These are phyloP conservation scores for Ophiosphaerella narmari DNA, from an alignment of 2,329 filamentous ascomycete genomes.

Conservation along the genomic window DNA sequence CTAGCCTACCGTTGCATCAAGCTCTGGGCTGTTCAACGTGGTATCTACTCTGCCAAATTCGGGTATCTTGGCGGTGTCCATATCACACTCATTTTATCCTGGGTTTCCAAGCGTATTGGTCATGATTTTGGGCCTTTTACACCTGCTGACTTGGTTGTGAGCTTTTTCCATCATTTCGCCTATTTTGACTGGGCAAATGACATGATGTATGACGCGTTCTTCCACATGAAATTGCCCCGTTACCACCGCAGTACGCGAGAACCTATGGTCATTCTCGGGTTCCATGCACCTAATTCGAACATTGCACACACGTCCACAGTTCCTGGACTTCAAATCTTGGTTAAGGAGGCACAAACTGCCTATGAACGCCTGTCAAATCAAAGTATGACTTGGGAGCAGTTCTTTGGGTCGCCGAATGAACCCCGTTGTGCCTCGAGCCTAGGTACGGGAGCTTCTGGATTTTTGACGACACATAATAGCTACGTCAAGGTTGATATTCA, in stretches of 20 bases:
- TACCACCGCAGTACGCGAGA: conserved; percentile 64
- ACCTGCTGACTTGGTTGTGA: conserved; percentile 58
- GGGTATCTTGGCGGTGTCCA: conserved; percentile 70
- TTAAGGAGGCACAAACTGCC: conserved; percentile 58
- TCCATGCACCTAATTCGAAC: conserved; percentile 65
- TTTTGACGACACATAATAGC: conserved; percentile 57
- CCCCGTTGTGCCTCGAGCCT: background rate
- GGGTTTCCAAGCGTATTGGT: conserved; percentile 59
- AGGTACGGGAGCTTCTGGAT: conserved; percentile 43
- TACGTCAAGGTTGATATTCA: conserved; percentile 67
- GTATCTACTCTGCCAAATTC: conserved; percentile 68
- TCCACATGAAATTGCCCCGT: conserved; percentile 45
- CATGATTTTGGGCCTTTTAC: conserved; percentile 43
- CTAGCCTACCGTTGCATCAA: conserved; percentile 64
- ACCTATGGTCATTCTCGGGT: conserved; percentile 66
- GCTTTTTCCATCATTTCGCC: conserved; percentile 69
- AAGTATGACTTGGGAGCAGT: conserved; percentile 34
- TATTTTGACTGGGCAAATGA: conserved; percentile 62
- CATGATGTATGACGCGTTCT: conserved; percentile 64
- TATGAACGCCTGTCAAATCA: conserved; percentile 44
- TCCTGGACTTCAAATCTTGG: conserved; percentile 58
- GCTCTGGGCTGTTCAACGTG: conserved; percentile 64
- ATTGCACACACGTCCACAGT: conserved; percentile 60
- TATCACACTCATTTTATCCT: conserved; percentile 64
- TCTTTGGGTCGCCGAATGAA: conserved; percentile 17